A percentile compares a stretch with the other conserved stretches of the same genome.
Conservation (phyloP, 352 stramenopile species). For the Phytophthora quininea region DNA sequence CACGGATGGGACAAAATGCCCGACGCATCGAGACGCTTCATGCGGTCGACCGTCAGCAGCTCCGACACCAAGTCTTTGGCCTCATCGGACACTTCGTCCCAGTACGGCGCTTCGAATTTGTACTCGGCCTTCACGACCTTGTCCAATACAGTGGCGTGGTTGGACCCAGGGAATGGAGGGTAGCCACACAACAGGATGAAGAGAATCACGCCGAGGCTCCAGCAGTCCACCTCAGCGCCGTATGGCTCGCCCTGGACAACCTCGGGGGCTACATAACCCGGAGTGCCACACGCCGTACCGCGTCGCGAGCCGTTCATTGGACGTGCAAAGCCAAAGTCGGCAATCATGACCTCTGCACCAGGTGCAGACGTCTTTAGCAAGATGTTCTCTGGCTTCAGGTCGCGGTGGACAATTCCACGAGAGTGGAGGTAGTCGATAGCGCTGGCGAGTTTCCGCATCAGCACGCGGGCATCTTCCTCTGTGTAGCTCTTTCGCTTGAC, state of each 20-base stretch:
- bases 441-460: slow-evolving; percentile 91
- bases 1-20: slow-evolving; percentile 79
- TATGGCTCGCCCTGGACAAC: slow-evolving; percentile 91
- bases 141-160: slow-evolving; percentile 72
- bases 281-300: slow-evolving; percentile 82
- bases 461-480: slow-evolving; percentile 93
- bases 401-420: slow-evolving; percentile 91
- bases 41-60: slow-evolving; percentile 91
- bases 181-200: slow-evolving; percentile 95
- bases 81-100: slow-evolving; percentile 93
- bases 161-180: slow-evolving; percentile 81
- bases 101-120: slow-evolving; percentile 92
- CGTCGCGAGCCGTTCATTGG: slow-evolving; percentile 57
- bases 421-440: slow-evolving; percentile 94
- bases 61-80: slow-evolving; percentile 95
- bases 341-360: slow-evolving; percentile 83
- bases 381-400: slow-evolving; percentile 92
- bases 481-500: slow-evolving; percentile 95
- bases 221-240: slow-evolving; percentile 92
- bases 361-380: slow-evolving; percentile 79
- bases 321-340: slow-evolving; percentile 90
- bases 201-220: slow-evolving; percentile 93
- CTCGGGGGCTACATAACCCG: slow-evolving; percentile 94
- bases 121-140: slow-evolving; percentile 88
- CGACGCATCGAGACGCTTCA: slow-evolving; percentile 65